Conservation (phyloP, 495 filamentous ascomycete genomes). For the Penicillium diatomitis region DNA sequence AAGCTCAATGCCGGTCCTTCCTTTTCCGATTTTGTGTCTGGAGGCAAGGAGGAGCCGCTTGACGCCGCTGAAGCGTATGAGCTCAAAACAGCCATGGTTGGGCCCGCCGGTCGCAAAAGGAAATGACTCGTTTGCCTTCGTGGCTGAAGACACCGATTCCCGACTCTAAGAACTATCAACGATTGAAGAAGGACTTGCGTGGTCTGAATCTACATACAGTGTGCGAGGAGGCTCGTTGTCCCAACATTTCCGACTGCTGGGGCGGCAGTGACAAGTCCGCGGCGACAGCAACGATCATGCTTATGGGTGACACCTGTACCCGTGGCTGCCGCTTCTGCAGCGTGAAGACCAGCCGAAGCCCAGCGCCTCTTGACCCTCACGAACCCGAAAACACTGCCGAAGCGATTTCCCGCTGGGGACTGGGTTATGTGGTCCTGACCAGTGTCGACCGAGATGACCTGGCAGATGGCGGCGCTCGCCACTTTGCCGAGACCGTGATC, state of each 20-base stretch:
- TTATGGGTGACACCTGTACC: slow-evolving; percentile 98
- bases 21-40: slow-evolving; percentile 72
- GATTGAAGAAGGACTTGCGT: slow-evolving; percentile 85
- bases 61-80: slow-evolving; percentile 47
- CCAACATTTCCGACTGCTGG: slow-evolving; percentile 98
- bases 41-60: slow-evolving; percentile 46
- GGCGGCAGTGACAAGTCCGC: slow-evolving; percentile 78
- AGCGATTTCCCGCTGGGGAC: slow-evolving; percentile 81
- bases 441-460: slow-evolving; percentile 91
- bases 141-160: slow-evolving; percentile 98
- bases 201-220: slow-evolving; percentile 89
- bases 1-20: slow-evolving; percentile 72
- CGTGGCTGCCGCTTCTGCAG: slow-evolving; percentile 94
- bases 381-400: slow-evolving; percentile 96
- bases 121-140: slow-evolving; percentile 81
- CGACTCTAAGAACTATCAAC: slow-evolving; percentile 74
- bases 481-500: slow-evolving; percentile 91
- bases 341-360: slow-evolving; percentile 77
- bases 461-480: slow-evolving; percentile 73
- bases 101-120: slow-evolving; percentile 68
- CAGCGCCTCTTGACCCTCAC: slow-evolving; percentile 82
- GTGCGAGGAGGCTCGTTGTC: slow-evolving; percentile 94
- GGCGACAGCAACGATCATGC: slow-evolving; percentile 97
- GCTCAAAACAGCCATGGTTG: slow-evolving; percentile 70
- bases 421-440: slow-evolving; percentile 93